Percentiles rank a stretch among this genome's conserved stretches.
Conservation (phyloP, 768 basidiomycete species). For the Agaricus blazei region DNA sequence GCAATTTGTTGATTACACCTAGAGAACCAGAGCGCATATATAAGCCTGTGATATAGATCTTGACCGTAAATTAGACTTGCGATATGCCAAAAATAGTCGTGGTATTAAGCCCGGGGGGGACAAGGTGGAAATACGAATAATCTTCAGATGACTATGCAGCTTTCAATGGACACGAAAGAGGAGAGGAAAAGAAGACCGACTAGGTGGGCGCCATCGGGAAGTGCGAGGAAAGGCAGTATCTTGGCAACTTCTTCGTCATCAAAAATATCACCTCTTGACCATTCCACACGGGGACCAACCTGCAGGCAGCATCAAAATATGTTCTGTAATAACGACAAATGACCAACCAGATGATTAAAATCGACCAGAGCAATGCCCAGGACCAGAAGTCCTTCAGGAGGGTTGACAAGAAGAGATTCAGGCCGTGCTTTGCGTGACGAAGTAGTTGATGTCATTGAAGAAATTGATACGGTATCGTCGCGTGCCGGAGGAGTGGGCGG, state of each 20-base stretch:
- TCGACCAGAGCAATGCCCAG: conserved; percentile 91
- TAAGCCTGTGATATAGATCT: conserved; percentile 7
- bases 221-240: conserved; percentile 89
- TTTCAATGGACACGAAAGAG: conserved; percentile 3
- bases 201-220: conserved; percentile 96
- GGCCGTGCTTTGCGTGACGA: conserved; percentile 72
- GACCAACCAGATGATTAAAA: conserved; percentile 84
- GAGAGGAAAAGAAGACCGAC: conserved; percentile 37
- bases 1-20: conserved; percentile 96
- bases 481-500: conserved; percentile 47
- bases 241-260: conserved; percentile 81
- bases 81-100: conserved; percentile 95
- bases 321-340: conserved; percentile 8
- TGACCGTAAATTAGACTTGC: conserved; percentile 36
- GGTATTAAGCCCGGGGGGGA: conserved; percentile 63
- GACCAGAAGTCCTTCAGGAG: conserved; percentile 57
- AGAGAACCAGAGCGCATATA: background rate
- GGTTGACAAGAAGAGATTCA: conserved; percentile 68
- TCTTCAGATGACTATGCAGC: conserved; percentile 73
- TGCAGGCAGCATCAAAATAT: conserved; percentile 24
- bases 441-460: conserved; percentile 54
- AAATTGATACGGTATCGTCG: conserved; percentile 49
- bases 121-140: conserved; percentile 94
- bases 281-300: conserved; percentile 92
- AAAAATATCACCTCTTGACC: conserved; percentile 71